These are phyloP conservation scores for Alternaria solani DNA, from an alignment of 2,329 filamentous ascomycete species.

Conservation along the genomic window DNA sequence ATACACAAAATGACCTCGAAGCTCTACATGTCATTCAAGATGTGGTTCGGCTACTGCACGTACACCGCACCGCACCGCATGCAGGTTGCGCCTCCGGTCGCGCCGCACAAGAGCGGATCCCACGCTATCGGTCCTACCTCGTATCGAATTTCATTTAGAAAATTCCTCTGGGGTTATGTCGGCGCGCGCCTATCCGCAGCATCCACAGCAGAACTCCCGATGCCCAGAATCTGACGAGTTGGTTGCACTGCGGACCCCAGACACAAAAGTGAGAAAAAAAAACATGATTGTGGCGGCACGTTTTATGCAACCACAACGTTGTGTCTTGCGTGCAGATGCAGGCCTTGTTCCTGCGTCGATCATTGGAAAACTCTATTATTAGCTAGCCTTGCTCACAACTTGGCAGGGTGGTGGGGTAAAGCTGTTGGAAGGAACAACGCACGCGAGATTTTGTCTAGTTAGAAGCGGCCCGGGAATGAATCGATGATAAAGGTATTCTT, in stretches of 20 bases:
- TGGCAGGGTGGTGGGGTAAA: slow-evolving; percentile 5
- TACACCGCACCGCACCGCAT: not conserved
- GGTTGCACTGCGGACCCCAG: not conserved
- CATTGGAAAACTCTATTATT: slow-evolving; percentile 7
- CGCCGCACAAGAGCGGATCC: not conserved
- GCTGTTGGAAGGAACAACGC: not conserved
- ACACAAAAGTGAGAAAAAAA: not conserved
- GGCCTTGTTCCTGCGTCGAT: slow-evolving; percentile 5
- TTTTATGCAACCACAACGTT: not conserved
- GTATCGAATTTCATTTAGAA: slow-evolving; percentile 8
- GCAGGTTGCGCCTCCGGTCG: not conserved
- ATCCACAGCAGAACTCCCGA: not conserved
- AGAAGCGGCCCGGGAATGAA: not conserved
- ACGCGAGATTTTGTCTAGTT: not conserved
- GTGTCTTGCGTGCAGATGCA: not conserved
- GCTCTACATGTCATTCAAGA: not conserved
- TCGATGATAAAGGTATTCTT: not conserved
- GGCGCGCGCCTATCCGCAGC: not conserved
- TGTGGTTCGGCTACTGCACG: slow-evolving; percentile 5
- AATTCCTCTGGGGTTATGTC: not conserved
- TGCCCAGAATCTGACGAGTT: not conserved
- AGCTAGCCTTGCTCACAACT: slow-evolving; percentile 4
- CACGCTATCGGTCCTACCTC: slow-evolving; percentile 8
- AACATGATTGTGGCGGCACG: not conserved
- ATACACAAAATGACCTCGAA: not conserved